Evolutionary conservation across 352 stramenopile species (phyloP).

Genomic region (Phytophthora cajani): DNA sequence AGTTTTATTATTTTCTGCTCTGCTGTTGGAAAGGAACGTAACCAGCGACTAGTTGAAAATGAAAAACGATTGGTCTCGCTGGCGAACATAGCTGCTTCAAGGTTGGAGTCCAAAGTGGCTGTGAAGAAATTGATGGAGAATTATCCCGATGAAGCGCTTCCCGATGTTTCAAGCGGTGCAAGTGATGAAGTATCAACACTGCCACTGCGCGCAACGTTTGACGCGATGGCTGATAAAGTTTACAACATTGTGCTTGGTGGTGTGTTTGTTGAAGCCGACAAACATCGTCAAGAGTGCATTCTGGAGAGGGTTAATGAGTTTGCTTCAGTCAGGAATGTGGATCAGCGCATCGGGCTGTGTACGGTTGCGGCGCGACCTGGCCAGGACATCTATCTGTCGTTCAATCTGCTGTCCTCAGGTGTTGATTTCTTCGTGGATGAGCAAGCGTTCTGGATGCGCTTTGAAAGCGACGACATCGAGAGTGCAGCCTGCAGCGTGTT

Average conservation of each 20-base stretch:
- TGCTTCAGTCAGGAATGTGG: constrained; percentile 41
- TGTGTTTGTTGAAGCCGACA: constrained; percentile 28
- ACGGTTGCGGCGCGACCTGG: constrained; percentile 40
- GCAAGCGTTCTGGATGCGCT: constrained; percentile 53
- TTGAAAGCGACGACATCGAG: constrained; percentile 55
- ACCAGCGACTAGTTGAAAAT: constrained; percentile 61
- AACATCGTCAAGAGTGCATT: constrained; percentile 29
- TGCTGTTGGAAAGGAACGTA: constrained; percentile 41
- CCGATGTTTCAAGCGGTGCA: background rate
- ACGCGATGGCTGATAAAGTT: constrained; percentile 40
- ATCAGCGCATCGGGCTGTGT: constrained; percentile 53
- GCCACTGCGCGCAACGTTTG: constrained; percentile 28
- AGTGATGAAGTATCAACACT: constrained; percentile 9
- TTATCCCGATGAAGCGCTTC: constrained; percentile 12
- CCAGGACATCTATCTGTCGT: constrained; percentile 47
- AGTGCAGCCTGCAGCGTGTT: constrained; percentile 28
- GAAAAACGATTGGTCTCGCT: constrained; percentile 55
- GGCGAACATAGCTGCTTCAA: constrained; percentile 44
- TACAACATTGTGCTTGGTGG: constrained; percentile 55
- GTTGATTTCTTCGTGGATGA: constrained; percentile 42
- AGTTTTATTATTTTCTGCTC: constrained; percentile 78
- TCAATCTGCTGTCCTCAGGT: constrained; percentile 41
- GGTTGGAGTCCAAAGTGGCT: constrained; percentile 52
- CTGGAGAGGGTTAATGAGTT: constrained; percentile 41
- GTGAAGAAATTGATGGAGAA: constrained; percentile 47